Conservation (phyloP, 805 yeast genomes). For the Candida koratica region DNA sequence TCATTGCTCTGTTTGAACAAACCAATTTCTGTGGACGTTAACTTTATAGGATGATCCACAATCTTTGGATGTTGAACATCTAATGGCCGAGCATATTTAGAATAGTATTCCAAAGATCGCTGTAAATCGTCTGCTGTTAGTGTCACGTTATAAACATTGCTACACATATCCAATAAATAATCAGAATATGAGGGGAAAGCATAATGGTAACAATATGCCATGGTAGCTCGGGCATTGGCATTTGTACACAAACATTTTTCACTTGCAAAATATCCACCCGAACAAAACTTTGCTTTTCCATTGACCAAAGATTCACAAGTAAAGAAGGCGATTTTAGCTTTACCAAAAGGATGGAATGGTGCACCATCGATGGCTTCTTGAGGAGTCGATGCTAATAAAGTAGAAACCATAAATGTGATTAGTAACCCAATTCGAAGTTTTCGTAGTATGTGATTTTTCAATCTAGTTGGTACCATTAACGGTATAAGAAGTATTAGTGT, state of each 20-base stretch:
- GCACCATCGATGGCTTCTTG: conserved; percentile 34
- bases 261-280: conserved; percentile 13
- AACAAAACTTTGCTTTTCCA: conserved; percentile 21
- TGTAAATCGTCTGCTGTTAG: conserved; percentile 22
- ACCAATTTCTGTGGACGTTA: conserved; percentile 20
- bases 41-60: conserved; percentile 24
- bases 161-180: conserved; percentile 26
- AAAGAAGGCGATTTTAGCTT: conserved; percentile 26
- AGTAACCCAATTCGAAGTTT: conserved; percentile 19
- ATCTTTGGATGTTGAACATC: conserved; percentile 12
- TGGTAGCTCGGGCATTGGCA: conserved; percentile 32
- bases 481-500: conserved; percentile 17
- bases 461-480: conserved; percentile 37
- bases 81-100: conserved; percentile 14
- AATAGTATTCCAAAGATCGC: conserved; percentile 19
- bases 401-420: conserved; percentile 19
- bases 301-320: conserved; percentile 28
- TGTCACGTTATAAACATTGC: conserved; percentile 16
- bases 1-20: conserved; percentile 27
- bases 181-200: conserved; percentile 23
- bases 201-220: conserved; percentile 30
- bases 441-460: conserved; percentile 42
- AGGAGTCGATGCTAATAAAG: conserved; percentile 29
- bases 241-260: conserved; percentile 26
- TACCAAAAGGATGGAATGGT: conserved; percentile 29